Percentiles rank a stretch among this genome's conserved stretches.
phyloP scores from a whole-genome alignment of 1,284 basidiomycete genomes.

The Mycosarcoma maydis region DNA sequence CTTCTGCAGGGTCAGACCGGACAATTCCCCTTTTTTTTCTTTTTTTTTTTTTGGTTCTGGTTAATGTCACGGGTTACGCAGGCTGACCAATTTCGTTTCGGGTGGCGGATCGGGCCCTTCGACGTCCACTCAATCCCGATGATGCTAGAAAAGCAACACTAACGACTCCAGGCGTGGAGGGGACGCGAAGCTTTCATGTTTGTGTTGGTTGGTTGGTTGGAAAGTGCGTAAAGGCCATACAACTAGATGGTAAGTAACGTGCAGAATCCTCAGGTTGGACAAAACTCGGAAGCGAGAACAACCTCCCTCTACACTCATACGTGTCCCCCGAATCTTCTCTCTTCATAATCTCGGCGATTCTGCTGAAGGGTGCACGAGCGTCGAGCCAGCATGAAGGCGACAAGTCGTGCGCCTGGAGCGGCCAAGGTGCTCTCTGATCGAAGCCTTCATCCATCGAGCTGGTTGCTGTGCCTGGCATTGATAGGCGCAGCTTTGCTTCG shows the following conservation, averaged over 20 bases:
- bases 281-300: slow-evolving; percentile 10
- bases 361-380: not conserved
- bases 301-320: slow-evolving; percentile 3
- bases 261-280: too few species aligned
- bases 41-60: not conserved
- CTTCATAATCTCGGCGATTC: not conserved
- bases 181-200: slow-evolving; percentile 7
- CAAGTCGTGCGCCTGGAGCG: slow-evolving; percentile 6
- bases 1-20: slow-evolving; percentile 16
- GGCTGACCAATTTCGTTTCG: slow-evolving; percentile 6
- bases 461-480: slow-evolving; percentile 19
- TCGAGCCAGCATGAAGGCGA: slow-evolving; percentile 3
- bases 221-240: slow-evolving; percentile 5
- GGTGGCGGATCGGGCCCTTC: slow-evolving; percentile 7
- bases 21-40: slow-evolving; percentile 10
- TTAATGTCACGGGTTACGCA: not conserved
- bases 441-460: slow-evolving; percentile 16
- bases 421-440: slow-evolving; percentile 22
- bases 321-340: not conserved
- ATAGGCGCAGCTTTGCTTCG: slow-evolving; percentile 52
- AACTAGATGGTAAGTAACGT: too few species aligned
- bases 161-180: not conserved
- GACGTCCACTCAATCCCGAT: not conserved
- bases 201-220: slow-evolving; percentile 5
- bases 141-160: not conserved